Percentiles rank a stretch among this genome's conserved stretches.
Conservation (phyloP, 495 filamentous ascomycete species). For the Chaetomium fimeti region DNA sequence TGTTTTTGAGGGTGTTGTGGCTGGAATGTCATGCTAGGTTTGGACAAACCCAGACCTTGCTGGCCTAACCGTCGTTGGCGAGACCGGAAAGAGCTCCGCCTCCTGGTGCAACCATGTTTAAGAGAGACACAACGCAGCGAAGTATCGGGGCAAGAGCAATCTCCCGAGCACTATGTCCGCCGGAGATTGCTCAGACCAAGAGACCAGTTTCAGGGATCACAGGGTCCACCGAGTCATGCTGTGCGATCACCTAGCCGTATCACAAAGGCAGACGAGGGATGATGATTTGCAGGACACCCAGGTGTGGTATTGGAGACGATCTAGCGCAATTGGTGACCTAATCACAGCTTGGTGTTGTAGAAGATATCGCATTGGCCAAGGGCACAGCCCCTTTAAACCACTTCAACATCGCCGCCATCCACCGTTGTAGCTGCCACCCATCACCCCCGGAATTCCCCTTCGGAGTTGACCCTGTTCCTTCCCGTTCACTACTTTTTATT, state of each 20-base stretch:
- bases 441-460: no score
- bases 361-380: no score
- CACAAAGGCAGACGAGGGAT: background rate
- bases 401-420: no score
- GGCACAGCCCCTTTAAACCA: no score
- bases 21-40: conserved; percentile 23
- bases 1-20: background rate
- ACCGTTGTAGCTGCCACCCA: no score
- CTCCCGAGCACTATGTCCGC: conserved; percentile 42
- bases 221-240: background rate
- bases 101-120: conserved; percentile 47
- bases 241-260: conserved; percentile 1
- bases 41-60: conserved; percentile 38
- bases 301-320: no score
- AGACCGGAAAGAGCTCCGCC: conserved; percentile 45
- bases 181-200: background rate
- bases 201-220: background rate
- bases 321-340: no score
- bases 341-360: no score
- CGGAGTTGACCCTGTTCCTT: no score
- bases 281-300: no score
- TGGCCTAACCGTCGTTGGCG: conserved; percentile 45
- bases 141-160: conserved; percentile 45
- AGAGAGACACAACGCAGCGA: conserved; percentile 47
- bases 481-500: background rate